Evolutionary conservation across 495 filamentous ascomycete genomes (phyloP), one percentile per base, ranked within the genome.

Genomic region (Cercophora scortea): DNA sequence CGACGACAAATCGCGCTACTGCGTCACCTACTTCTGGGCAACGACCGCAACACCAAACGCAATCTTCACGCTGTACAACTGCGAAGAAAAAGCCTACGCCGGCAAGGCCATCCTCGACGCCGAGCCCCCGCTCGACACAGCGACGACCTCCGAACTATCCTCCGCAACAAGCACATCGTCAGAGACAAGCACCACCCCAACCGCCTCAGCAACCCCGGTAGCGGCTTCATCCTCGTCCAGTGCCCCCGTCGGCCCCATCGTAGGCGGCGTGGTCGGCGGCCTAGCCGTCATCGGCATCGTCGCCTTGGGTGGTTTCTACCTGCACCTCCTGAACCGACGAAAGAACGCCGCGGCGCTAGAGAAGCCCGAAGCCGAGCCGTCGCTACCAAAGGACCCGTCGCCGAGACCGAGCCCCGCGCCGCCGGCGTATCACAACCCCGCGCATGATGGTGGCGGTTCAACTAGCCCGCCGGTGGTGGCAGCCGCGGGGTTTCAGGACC

Each of bases 1-100:
- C 13, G 40, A 40, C 32, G 18, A 32, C 10, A 33, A 38, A 6
- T 15, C 18, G 3, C 25, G 34, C 44, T 55, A 50, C 19, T 55
- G 52, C 41, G 46, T n/a, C 3, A 55, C 52, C 8, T 55, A 55
- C 42, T 25, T 55, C 18, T 55, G 52, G 52, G 47, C 46, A 12
- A 50, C 52, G 13, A 36, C 46, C 9, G 40, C 25, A 5, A 55
- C 46, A 6, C 46, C 52, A 1, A 55, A 45, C 33, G 25, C 19
- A 11, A 38, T 49, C 4, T 55, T 50, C 46, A 49, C 52, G 17
- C 19, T 55, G 4, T 55, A 45, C 47, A 42, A 44, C 8, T 55
- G 52, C 46, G 25, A 55, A 15, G 46, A 49, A 32, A 49, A 49
- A 46, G 40, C 18, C 3, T 50, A 38, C 32, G 17, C 52, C n/a